phyloP scores from a whole-genome alignment of 2,329 filamentous ascomycete genomes.

The Pseudogymnoascus verrucosus region DNA sequence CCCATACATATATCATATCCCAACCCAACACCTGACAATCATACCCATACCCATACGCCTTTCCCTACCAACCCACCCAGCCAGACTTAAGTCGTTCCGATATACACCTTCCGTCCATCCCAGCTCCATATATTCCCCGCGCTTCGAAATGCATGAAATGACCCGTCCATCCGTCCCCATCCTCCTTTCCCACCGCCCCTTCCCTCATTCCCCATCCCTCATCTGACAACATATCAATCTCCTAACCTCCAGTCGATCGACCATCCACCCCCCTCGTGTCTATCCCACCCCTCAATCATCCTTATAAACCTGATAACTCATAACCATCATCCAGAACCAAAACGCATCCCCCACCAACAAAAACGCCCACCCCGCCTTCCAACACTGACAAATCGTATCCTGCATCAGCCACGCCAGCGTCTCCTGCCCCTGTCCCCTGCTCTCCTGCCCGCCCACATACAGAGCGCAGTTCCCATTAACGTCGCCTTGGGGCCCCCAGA shows the following conservation, averaged over 20 bases:
- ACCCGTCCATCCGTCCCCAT: neutral
- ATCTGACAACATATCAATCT: no score
- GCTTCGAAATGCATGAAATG: constrained; percentile 1
- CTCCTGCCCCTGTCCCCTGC: constrained; percentile 41
- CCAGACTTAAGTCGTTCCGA: neutral
- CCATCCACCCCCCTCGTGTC: neutral
- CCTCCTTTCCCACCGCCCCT: no score
- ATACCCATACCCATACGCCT: neutral
- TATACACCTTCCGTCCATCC: neutral
- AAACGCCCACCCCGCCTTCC: constrained; percentile 59
- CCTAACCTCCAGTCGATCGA: neutral
- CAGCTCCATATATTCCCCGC: neutral
- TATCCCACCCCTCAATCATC: constrained; percentile 16
- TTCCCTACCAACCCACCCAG: neutral
- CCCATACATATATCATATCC: neutral
- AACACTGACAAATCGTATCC: constrained; percentile 54
- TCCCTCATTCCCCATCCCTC: no score
- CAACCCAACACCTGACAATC: neutral
- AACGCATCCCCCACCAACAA: constrained; percentile 52
- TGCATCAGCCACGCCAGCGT: constrained; percentile 60
- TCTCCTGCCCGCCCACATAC: constrained; percentile 45
- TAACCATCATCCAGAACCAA: constrained; percentile 60
- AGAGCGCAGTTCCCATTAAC: constrained; percentile 53
- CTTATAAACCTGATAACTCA: constrained; percentile 54
- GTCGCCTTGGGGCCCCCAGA: constrained; percentile 52